Evolutionary conservation across 1,139 yeast species (phyloP), one percentile per base, ranked within the genome.

Genomic region (Keqinozyma sinolaborantium): DNA sequence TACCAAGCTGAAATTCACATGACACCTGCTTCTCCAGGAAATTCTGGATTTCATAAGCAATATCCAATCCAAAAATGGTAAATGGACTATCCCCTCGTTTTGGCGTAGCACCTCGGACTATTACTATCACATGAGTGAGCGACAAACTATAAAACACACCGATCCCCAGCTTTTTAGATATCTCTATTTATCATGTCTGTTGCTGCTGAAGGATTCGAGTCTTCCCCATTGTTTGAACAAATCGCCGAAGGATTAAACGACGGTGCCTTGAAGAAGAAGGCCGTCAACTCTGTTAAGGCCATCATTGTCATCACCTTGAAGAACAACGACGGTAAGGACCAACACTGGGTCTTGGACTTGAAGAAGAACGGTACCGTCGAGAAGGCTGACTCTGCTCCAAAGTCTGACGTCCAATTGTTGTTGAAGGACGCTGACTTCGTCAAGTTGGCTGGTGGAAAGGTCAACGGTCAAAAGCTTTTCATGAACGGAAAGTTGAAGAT

Each of bases 401-500:
- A 73, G 57, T 70, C 78, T 35, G 94, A 84, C 49, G 81, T 84
- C 43, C 80, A 73, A 42, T 75, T 85, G 56, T 60, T 70, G 44
- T 65, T 84, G 47, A 66, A 66, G 44, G 95, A 85, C 51, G 64
- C 65, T 39, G 81, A 78, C 48, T 77, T 85, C 48, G 81, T 73
- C 46, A 78, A 74, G 55, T 73, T 85, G 49, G 85, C 84, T 35
- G 63, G 69, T 41, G 94, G 94, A 47, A 82, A 83, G 67, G 80
- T 87, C 42, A 82, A 81, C 56, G 88, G 95, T 36, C 95, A 85
- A 61, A 82, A 80, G 65, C 73, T 86, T 52, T 85, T 84, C 63
- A 77, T 85, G 84, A 68, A 76, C 51, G 95, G 95, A 35, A 83
- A 82, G 60, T 73, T 85, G 60, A 85, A 85, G 73, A 81, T 85